Evolutionary conservation across 805 yeast genomes (phyloP).

Genomic region (Wickerhamomyces ciferrii): DNA sequence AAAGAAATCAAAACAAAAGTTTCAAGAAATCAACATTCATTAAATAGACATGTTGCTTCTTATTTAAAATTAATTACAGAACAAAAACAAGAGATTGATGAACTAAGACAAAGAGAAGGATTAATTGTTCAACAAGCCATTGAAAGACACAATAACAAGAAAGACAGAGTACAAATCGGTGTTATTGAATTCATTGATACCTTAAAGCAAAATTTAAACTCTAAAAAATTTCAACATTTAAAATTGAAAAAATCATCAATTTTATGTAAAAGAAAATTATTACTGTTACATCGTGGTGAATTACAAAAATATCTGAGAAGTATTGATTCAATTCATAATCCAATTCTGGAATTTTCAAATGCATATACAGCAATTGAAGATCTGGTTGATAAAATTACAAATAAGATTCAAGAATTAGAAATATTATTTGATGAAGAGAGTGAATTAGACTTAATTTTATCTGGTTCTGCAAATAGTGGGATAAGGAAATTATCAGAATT

Average conservation of each 20-base stretch:
- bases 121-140: slow-evolving; percentile 33
- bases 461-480: slow-evolving; percentile 40
- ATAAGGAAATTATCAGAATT: slow-evolving; percentile 43
- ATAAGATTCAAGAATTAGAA: slow-evolving; percentile 50
- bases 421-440: slow-evolving; percentile 38
- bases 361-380: slow-evolving; percentile 26
- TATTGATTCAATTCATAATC: slow-evolving; percentile 13
- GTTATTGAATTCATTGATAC: slow-evolving; percentile 37
- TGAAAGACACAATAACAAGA: slow-evolving; percentile 26
- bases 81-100: slow-evolving; percentile 70
- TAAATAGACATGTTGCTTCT: slow-evolving; percentile 81
- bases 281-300: slow-evolving; percentile 39
- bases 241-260: slow-evolving; percentile 32
- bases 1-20: slow-evolving; percentile 84
- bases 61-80: slow-evolving; percentile 81
- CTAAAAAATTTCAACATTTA: slow-evolving; percentile 40
- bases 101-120: slow-evolving; percentile 51
- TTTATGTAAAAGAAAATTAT: slow-evolving; percentile 31
- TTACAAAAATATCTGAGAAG: slow-evolving; percentile 18
- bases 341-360: slow-evolving; percentile 18
- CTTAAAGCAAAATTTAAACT: slow-evolving; percentile 34
- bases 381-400: slow-evolving; percentile 28
- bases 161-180: slow-evolving; percentile 33
- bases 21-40: slow-evolving; percentile 64
- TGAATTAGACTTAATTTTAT: slow-evolving; percentile 48